These are phyloP conservation scores for Cladobotryum mycophilum DNA, from an alignment of 2,329 filamentous ascomycete species.

Conservation along the genomic window DNA sequence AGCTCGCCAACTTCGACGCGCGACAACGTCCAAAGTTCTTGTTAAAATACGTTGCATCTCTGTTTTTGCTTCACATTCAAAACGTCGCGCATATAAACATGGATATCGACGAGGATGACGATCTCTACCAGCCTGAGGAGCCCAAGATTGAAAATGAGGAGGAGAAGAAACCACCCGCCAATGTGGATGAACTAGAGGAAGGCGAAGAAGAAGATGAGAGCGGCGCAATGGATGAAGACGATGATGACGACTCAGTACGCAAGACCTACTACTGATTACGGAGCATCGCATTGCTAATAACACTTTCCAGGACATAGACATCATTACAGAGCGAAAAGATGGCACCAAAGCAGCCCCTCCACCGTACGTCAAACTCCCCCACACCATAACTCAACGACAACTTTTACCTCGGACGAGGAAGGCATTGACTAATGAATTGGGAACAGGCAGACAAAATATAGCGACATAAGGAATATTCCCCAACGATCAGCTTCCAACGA, in stretches of 20 bases:
- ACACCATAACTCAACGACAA: neutral
- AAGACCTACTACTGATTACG: neutral
- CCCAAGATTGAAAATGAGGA: slow-evolving; percentile 31
- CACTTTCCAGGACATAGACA: slow-evolving; percentile 53
- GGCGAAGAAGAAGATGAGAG: slow-evolving; percentile 59
- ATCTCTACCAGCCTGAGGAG: slow-evolving; percentile 60
- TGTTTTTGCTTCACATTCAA: neutral
- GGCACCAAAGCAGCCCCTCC: slow-evolving; percentile 54
- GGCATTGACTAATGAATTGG: neutral
- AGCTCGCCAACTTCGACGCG: neutral
- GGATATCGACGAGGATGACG: slow-evolving; percentile 63
- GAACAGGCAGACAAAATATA: slow-evolving; percentile 53
- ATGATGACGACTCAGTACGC: slow-evolving; percentile 34
- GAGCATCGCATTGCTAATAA: neutral
- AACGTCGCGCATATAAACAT: slow-evolving; percentile 31
- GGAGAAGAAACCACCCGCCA: slow-evolving; percentile 25
- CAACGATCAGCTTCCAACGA: slow-evolving; percentile 52
- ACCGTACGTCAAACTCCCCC: slow-evolving; percentile 37
- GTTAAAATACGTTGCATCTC: neutral
- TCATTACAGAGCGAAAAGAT: slow-evolving; percentile 62
- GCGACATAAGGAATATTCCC: slow-evolving; percentile 59
- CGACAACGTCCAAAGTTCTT: neutral
- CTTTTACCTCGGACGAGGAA: neutral
- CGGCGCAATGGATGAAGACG: slow-evolving; percentile 55
- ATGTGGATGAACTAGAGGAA: slow-evolving; percentile 53